Evolutionary conservation across 495 filamentous ascomycete genomes (phyloP).

Genomic region (Eremomyces bilateralis): DNA sequence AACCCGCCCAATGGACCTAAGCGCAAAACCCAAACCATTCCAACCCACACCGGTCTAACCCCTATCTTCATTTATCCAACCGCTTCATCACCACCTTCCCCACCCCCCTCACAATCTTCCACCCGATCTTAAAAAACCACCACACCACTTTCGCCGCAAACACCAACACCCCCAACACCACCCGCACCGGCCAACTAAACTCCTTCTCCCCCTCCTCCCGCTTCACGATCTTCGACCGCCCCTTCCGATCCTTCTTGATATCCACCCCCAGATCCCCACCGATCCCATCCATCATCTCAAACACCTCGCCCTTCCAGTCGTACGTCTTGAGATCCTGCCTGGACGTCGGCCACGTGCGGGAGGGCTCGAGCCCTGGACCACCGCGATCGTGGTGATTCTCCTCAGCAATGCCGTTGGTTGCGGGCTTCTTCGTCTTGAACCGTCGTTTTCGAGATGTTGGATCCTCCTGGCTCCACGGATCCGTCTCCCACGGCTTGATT

Average conservation of each 20-base stretch:
- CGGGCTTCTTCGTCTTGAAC: slow-evolving; percentile 6
- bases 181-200: neutral
- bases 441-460: too few relatives aligned
- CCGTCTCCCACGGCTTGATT: neutral
- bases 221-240: slow-evolving; percentile 7
- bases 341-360: too few relatives aligned
- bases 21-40: too few relatives aligned
- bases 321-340: too few relatives aligned
- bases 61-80: too few relatives aligned
- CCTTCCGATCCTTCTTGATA: slow-evolving; percentile 13
- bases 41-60: too few relatives aligned
- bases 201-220: slow-evolving; percentile 1
- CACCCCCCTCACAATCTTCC: too few relatives aligned
- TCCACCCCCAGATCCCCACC: slow-evolving; percentile 9
- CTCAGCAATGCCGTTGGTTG: slow-evolving; percentile 1
- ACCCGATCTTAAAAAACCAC: too few relatives aligned
- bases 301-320: slow-evolving; percentile 8
- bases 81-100: too few relatives aligned
- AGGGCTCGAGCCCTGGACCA: too few relatives aligned
- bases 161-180: neutral
- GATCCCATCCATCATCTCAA: slow-evolving; percentile 3
- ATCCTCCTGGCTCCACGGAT: neutral
- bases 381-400: too few relatives aligned
- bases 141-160: neutral
- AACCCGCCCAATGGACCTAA: too few relatives aligned